Percentiles rank a stretch among this genome's conserved stretches.
Conservation (phyloP, 2,329 filamentous ascomycete genomes). For the Arthrocladium fulminans region DNA sequence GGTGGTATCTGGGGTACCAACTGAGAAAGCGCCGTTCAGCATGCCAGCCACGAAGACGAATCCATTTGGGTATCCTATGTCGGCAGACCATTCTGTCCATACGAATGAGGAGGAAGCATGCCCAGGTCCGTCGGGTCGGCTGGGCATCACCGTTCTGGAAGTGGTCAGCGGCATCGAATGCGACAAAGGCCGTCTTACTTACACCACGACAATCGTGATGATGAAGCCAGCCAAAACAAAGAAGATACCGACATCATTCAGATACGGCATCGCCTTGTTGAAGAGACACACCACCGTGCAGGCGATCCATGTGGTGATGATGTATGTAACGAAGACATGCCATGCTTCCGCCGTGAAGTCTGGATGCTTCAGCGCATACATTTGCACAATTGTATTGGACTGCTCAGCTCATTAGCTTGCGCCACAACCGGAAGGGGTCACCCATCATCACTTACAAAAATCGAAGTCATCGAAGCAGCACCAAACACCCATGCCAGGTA, state of each 20-base stretch:
- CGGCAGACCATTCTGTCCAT: conserved; percentile 47
- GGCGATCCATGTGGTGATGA: conserved; percentile 30
- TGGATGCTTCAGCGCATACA: conserved; percentile 53
- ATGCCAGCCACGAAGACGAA: conserved; percentile 59
- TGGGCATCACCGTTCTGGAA: conserved; percentile 15
- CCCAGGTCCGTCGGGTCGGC: conserved; percentile 11
- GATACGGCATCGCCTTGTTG: conserved; percentile 34
- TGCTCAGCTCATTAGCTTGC: neutral
- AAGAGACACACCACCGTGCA: conserved; percentile 29
- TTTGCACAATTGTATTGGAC: conserved; percentile 49
- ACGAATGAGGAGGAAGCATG: conserved; percentile 45
- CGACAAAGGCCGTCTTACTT: neutral
- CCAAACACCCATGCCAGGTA: conserved; percentile 51
- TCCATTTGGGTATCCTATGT: conserved; percentile 39
- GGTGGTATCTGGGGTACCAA: conserved; percentile 58
- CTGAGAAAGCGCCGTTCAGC: conserved; percentile 60
- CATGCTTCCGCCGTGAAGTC: conserved; percentile 45
- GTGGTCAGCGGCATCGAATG: neutral
- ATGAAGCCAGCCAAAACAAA: conserved; percentile 40
- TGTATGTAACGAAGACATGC: conserved; percentile 52
- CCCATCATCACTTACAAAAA: conserved; percentile 32
- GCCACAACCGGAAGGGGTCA: neutral
- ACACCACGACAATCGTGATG: conserved; percentile 38
- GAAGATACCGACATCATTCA: conserved; percentile 37
- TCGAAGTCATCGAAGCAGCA: conserved; percentile 49